phyloP scores from a whole-genome alignment of 2,329 filamentous ascomycete genomes.

The Botrytis elliptica region DNA sequence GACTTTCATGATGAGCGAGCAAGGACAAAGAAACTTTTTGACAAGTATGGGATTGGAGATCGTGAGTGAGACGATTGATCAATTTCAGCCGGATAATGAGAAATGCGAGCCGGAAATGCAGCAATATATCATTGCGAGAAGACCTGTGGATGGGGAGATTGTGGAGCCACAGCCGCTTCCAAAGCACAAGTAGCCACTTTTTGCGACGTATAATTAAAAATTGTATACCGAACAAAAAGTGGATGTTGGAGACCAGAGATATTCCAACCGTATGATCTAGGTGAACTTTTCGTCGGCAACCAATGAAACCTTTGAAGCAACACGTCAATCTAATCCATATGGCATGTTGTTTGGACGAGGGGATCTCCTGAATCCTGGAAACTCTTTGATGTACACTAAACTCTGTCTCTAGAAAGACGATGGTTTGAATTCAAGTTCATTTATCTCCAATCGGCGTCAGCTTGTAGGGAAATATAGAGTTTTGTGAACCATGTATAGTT shows the following conservation, averaged over 20 bases:
- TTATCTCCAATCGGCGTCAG: background rate
- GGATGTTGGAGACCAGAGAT: background rate
- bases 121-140: constrained; percentile 25
- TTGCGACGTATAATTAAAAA: background rate
- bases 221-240: background rate
- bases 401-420: background rate
- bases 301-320: background rate
- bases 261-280: background rate
- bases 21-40: constrained; percentile 30
- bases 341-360: background rate
- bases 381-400: background rate
- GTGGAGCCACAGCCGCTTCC: constrained; percentile 20
- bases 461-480: fast-evolving
- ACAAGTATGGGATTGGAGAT: constrained; percentile 33
- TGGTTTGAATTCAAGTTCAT: background rate
- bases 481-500: background rate
- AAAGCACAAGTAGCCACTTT: background rate
- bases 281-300: background rate
- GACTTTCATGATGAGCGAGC: constrained; percentile 30
- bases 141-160: constrained; percentile 10
- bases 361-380: background rate
- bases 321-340: background rate
- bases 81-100: constrained; percentile 30
- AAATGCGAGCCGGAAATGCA: constrained; percentile 25
- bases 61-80: constrained; percentile 29